Conservation (phyloP, 179 eudicot species). For the Pouteria campechiana region DNA sequence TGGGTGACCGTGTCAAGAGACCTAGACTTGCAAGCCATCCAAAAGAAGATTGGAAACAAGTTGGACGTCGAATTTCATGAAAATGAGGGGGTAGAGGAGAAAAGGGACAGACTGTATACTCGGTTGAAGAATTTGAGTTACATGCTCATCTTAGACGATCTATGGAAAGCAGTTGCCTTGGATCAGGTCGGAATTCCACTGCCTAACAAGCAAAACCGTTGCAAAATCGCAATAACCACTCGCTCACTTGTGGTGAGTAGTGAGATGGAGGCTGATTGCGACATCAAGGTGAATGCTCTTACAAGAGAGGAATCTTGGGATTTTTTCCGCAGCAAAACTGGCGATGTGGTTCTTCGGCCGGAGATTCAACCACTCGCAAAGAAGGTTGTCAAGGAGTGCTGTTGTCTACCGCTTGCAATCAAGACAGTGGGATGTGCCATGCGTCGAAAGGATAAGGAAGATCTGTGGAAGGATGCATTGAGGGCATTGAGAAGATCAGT, state of each 20-base stretch:
- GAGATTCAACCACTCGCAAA: slow-evolving; percentile 3
- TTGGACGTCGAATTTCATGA: background rate
- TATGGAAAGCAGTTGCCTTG: slow-evolving; percentile 3
- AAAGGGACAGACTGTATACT: slow-evolving; percentile 1
- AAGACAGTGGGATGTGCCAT: slow-evolving; percentile 1
- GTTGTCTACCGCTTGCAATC: slow-evolving; percentile 5
- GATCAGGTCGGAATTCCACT: background rate
- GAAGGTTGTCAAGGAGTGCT: background rate
- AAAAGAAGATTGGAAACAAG: background rate
- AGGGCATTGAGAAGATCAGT: slow-evolving; percentile 2
- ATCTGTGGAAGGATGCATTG: slow-evolving; percentile 2
- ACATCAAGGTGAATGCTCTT: slow-evolving; percentile 1
- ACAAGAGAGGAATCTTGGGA: slow-evolving; percentile 6
- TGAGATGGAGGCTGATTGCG: slow-evolving; percentile 1
- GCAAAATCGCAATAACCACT: slow-evolving; percentile 2
- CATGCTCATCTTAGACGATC: slow-evolving; percentile 8
- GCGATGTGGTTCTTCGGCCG: background rate
- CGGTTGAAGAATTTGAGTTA: background rate
- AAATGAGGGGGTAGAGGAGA: slow-evolving; percentile 1
- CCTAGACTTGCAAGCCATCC: background rate
- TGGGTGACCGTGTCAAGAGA: slow-evolving; percentile 7
- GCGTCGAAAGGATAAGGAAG: background rate
- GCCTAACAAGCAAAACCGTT: background rate
- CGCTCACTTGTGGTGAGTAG: slow-evolving; percentile 5
- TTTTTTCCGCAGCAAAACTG: background rate